phyloP scores from a whole-genome alignment of 345 rosid species.

The Psidium friedrichsthalianum region DNA sequence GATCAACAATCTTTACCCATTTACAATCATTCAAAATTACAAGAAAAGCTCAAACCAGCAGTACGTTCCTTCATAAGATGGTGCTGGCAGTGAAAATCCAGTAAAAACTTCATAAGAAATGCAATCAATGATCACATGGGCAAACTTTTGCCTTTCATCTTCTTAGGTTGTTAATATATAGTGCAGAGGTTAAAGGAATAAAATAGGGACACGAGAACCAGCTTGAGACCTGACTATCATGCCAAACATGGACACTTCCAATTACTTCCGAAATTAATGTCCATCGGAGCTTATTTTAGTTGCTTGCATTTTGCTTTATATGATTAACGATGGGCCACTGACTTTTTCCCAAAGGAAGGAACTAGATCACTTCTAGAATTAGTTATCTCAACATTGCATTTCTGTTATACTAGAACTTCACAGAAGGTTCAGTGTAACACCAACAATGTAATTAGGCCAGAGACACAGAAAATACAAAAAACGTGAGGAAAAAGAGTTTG shows the following conservation, averaged over 20 bases:
- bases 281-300: neutral
- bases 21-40: neutral
- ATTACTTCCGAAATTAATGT: neutral
- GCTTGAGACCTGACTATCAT: neutral
- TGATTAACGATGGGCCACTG: neutral
- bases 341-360: neutral
- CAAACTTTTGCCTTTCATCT: neutral
- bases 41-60: neutral
- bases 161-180: neutral
- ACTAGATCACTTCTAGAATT: neutral
- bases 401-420: neutral
- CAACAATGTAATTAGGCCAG: neutral
- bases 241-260: neutral
- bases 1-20: neutral
- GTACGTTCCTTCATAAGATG: neutral
- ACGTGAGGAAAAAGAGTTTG: neutral
- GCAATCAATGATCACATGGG: neutral
- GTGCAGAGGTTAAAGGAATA: neutral
- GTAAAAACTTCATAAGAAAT: neutral
- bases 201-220: neutral
- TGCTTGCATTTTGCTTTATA: neutral
- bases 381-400: neutral
- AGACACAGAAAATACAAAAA: neutral
- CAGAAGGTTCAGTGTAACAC: neutral
- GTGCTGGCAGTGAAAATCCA: neutral